A percentile compares a stretch with the other conserved stretches of the same genome.
phyloP scores from a whole-genome alignment of 2,329 filamentous ascomycete genomes.

The Didymella exigua region DNA sequence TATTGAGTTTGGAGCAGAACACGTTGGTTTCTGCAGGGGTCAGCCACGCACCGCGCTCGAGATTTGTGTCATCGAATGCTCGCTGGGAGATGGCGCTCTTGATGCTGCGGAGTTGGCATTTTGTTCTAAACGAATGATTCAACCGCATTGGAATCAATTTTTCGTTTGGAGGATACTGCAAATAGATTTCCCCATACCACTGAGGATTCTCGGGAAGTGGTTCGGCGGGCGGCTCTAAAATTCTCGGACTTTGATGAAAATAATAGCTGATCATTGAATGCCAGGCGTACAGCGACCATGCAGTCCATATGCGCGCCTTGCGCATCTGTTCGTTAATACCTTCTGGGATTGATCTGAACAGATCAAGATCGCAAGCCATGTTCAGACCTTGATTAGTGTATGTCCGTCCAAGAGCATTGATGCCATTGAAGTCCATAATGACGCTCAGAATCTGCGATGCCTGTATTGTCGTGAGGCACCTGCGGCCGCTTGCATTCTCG shows the following conservation, averaged over 20 bases:
- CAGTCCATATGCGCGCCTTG: background rate
- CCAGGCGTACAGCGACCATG: conserved; percentile 1
- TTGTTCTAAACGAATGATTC: background rate
- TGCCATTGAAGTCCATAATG: conserved; percentile 6
- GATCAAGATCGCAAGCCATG: background rate
- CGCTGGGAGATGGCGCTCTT: background rate
- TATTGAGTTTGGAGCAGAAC: background rate
- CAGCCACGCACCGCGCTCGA: background rate
- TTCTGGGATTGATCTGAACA: background rate
- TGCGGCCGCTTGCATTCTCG: background rate
- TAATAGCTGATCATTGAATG: conserved; percentile 8
- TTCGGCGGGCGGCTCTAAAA: background rate
- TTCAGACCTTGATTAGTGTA: background rate
- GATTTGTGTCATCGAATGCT: background rate
- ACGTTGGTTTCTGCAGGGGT: background rate
- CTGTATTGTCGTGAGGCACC: background rate
- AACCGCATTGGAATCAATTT: background rate
- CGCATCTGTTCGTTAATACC: background rate
- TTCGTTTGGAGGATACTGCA: background rate
- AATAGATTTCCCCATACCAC: background rate
- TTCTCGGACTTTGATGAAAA: background rate
- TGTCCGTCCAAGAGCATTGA: background rate
- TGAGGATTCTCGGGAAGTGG: background rate
- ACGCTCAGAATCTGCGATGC: conserved; percentile 2
- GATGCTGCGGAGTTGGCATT: background rate